These are phyloP conservation scores for Apiospora koreana DNA, from an alignment of 2,329 filamentous ascomycete species.

Conservation along the genomic window DNA sequence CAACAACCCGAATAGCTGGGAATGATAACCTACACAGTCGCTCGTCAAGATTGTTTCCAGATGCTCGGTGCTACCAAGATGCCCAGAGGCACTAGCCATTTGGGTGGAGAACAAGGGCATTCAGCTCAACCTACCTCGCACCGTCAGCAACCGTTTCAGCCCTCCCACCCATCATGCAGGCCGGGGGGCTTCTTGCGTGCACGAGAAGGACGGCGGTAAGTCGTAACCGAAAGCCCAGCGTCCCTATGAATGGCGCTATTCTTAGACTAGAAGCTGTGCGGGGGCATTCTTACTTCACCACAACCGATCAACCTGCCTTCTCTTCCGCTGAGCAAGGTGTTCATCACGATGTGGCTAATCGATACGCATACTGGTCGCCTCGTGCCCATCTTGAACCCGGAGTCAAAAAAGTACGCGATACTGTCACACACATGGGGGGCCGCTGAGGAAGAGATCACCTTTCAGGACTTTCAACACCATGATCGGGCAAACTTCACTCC, in stretches of 20 bases:
- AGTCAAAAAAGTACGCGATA: background rate
- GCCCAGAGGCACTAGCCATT: too few species aligned
- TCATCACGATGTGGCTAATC: background rate
- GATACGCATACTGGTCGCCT: background rate
- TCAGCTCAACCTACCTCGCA: background rate
- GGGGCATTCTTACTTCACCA: background rate
- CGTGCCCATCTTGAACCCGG: background rate
- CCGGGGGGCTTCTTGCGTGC: background rate
- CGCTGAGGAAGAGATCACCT: background rate
- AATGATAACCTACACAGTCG: too few species aligned
- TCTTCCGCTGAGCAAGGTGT: background rate
- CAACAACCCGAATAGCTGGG: too few species aligned
- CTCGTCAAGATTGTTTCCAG: too few species aligned
- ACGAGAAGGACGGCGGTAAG: background rate
- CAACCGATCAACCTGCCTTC: background rate
- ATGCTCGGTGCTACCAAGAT: too few species aligned
- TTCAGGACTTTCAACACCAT: background rate
- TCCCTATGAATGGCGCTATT: background rate
- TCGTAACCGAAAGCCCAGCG: background rate
- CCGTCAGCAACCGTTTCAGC: too few species aligned
- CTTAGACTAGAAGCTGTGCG: background rate
- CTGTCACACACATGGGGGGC: constrained; percentile 9
- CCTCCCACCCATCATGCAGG: background rate
- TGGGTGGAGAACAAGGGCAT: background rate
- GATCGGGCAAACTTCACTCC: background rate